Percentiles rank a stretch among this genome's conserved stretches.
Conservation (phyloP, 306 rosid species). For the Sicyos baderoa region DNA sequence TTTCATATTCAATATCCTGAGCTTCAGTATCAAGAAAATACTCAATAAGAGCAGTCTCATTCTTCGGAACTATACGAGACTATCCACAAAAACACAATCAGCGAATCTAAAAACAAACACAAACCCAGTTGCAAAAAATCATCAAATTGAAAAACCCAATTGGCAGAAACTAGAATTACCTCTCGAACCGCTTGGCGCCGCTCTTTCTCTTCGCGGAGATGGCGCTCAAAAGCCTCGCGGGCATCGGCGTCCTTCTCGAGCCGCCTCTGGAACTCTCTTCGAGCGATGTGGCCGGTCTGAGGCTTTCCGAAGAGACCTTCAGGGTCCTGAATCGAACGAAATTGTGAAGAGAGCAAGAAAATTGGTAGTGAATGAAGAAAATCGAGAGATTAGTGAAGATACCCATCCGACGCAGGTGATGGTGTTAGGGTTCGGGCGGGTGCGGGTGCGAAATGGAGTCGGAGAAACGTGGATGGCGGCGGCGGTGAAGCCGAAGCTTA, state of each 20-base stretch:
- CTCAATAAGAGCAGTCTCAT: slow-evolving; percentile 49
- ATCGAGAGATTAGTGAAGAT: background rate
- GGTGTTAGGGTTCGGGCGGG: slow-evolving; percentile 24
- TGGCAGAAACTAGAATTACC: slow-evolving; percentile 28
- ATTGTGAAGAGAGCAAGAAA: background rate
- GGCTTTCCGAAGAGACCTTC: slow-evolving; percentile 56
- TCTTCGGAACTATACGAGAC: slow-evolving; percentile 66
- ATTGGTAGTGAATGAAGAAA: background rate
- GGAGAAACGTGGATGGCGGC: slow-evolving; percentile 22
- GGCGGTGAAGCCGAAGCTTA: slow-evolving; percentile 50
- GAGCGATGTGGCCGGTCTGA: slow-evolving; percentile 63
- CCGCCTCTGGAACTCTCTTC: slow-evolving; percentile 50
- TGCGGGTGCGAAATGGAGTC: slow-evolving; percentile 19
- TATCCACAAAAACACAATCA: slow-evolving; percentile 1
- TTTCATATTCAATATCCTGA: slow-evolving; percentile 79
- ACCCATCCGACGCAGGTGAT: slow-evolving; percentile 66
- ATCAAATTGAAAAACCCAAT: slow-evolving; percentile 5
- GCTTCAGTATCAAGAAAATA: slow-evolving; percentile 90
- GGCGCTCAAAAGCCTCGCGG: slow-evolving; percentile 66
- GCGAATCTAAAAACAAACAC: background rate
- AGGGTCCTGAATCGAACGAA: slow-evolving; percentile 51
- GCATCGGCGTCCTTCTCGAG: slow-evolving; percentile 71
- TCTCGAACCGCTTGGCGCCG: slow-evolving; percentile 65
- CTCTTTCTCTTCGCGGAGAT: slow-evolving; percentile 60
- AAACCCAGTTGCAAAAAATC: background rate